Evolutionary conservation across 257 asterid species (phyloP).

Genomic region (Scutellaria galericulata): DNA sequence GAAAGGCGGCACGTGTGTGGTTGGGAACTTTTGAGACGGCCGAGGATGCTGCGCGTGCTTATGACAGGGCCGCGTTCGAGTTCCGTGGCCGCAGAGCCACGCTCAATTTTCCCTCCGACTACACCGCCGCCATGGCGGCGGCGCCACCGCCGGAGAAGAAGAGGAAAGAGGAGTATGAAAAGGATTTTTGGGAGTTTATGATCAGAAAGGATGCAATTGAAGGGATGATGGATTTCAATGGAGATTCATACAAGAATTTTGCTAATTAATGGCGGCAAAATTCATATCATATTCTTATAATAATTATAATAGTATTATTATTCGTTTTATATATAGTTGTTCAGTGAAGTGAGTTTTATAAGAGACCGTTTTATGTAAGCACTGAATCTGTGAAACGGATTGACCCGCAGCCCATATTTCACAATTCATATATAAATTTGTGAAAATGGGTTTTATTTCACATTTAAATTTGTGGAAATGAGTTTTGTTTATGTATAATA

Average conservation of each 20-base stretch:
- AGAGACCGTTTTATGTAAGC: no score
- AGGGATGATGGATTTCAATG: constrained; percentile 53
- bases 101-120: constrained; percentile 69
- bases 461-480: no score
- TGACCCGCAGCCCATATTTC: no score
- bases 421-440: no score
- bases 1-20: constrained; percentile 80
- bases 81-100: constrained; percentile 81
- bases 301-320: no score
- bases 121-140: constrained; percentile 26
- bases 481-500: no score
- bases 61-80: constrained; percentile 73
- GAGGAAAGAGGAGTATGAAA: constrained; percentile 13
- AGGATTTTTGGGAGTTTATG: constrained; percentile 46
- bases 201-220: constrained; percentile 41
- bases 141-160: constrained; percentile 3
- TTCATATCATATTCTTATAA: no score
- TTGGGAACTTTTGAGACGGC: constrained; percentile 77
- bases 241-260: neutral
- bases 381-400: no score
- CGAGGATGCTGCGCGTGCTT: constrained; percentile 81
- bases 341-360: no score
- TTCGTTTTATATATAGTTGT: no score
- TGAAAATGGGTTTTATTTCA: no score
- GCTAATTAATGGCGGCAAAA: no score